Evolutionary conservation across 2,329 filamentous ascomycete species (phyloP).

Genomic region (Byssoonygena ceratinophila): DNA sequence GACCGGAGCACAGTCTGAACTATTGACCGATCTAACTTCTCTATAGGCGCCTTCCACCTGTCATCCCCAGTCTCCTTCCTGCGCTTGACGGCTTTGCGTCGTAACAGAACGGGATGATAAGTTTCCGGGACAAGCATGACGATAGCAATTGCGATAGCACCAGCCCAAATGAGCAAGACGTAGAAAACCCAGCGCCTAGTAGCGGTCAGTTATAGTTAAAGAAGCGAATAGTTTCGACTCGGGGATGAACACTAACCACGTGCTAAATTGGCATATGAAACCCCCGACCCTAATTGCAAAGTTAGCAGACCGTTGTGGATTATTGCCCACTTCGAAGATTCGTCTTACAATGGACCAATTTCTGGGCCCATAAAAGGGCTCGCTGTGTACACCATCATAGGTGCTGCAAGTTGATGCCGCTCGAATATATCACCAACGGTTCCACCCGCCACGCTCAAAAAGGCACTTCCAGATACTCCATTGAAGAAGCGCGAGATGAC

Average conservation of each 20-base stretch:
- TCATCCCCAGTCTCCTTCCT: slow-evolving; percentile 68
- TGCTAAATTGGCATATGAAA: slow-evolving; percentile 66
- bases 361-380: slow-evolving; percentile 49
- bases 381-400: slow-evolving; percentile 73
- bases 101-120: slow-evolving; percentile 59
- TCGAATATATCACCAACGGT: slow-evolving; percentile 74
- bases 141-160: slow-evolving; percentile 53
- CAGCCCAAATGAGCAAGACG: slow-evolving; percentile 70
- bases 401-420: slow-evolving; percentile 57
- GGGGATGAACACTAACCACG: slow-evolving; percentile 43
- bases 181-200: slow-evolving; percentile 69
- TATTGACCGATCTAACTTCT: slow-evolving; percentile 61
- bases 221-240: neutral
- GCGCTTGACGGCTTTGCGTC: slow-evolving; percentile 58
- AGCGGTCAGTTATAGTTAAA: slow-evolving; percentile 1
- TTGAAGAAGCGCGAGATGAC: slow-evolving; percentile 64
- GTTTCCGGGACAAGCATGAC: slow-evolving; percentile 73
- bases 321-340: neutral
- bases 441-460: slow-evolving; percentile 62
- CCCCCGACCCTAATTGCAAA: slow-evolving; percentile 46
- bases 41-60: slow-evolving; percentile 65
- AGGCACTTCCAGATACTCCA: slow-evolving; percentile 41
- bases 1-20: slow-evolving; percentile 47
- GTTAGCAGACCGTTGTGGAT: neutral
- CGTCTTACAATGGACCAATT: slow-evolving; percentile 42